Base-by-base conservation (phyloP, 306 rosid species). In the Trifolium subterraneum region DNA sequence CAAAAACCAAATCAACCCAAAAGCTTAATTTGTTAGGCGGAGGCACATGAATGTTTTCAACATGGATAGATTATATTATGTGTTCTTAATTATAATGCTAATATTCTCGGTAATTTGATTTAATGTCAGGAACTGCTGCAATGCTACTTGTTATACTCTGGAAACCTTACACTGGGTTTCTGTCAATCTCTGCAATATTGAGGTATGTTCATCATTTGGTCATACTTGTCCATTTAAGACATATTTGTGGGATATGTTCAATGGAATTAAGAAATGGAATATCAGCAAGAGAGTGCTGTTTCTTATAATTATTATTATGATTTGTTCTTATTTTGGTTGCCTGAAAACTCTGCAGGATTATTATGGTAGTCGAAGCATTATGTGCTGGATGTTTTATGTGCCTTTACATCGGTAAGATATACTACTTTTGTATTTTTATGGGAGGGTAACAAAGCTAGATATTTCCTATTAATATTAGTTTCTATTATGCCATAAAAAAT, bases 81-180 rank as follows among this genome's bases (percentile, higher is more conserved):
- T 25, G 55, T 54, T 84, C 39, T 39, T 65, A 9, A 51, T 56
- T 84, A 36, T 63, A 9, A 35, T 31, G 27, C 54, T 35, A 42
- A 29, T 79, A 42, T 74, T 71, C 48, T 68, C 47, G 27, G 50
- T 70, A 20, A 44, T 70, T 74, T 84, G 65, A 65, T 80, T 54
- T 63, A 11, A 81, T 86, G 51, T 65, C 84, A 92, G 98, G 99
- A 90, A 92, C 97, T 77, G 99, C 98, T 85, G 93, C 91, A 44
- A 86, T 95, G 96, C 83, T 95, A 68, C 98, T 95, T 67, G 85
- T 95, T 78, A 84, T 90, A 86, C 92, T 92, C 69, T 95, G 99
- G 99, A 88, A 80, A 85, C 97, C 97, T 59, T 85, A 79, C 81
- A 87, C 89, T 74, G 80, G 89, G 79, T 77, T 84, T 79, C 87